These are phyloP conservation scores for Saccharomycopsis sp. DNA, from an alignment of 805 yeast genomes.

Conservation along the genomic window DNA sequence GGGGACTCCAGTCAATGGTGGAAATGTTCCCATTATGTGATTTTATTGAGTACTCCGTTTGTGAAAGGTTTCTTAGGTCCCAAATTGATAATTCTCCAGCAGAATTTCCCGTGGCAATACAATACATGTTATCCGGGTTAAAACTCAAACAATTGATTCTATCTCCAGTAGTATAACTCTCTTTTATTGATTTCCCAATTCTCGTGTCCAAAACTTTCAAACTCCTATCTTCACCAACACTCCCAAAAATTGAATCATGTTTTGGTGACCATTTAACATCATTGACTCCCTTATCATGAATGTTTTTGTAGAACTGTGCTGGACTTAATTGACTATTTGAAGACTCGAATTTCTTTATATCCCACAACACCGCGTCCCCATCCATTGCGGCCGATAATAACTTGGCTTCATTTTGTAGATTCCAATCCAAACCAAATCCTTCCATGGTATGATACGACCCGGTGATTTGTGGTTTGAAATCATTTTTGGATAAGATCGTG, in stretches of 20 bases:
- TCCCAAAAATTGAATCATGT: slow-evolving; percentile 50
- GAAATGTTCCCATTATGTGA: slow-evolving; percentile 49
- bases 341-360: slow-evolving; percentile 36
- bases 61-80: slow-evolving; percentile 47
- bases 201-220: slow-evolving; percentile 48
- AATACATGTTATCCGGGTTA: slow-evolving; percentile 43
- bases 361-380: slow-evolving; percentile 60
- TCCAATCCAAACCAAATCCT: slow-evolving; percentile 72
- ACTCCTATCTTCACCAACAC: slow-evolving; percentile 56
- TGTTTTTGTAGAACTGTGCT: slow-evolving; percentile 18
- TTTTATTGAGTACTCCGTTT: slow-evolving; percentile 23
- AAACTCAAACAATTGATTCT: slow-evolving; percentile 48
- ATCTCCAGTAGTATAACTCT: slow-evolving; percentile 2
- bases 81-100: slow-evolving; percentile 46
- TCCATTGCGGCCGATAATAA: slow-evolving; percentile 52
- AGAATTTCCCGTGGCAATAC: slow-evolving; percentile 60
- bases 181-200: too few species aligned
- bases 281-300: slow-evolving; percentile 47
- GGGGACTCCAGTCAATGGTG: slow-evolving; percentile 65
- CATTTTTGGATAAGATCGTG: slow-evolving; percentile 23
- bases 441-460: slow-evolving; percentile 39
- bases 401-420: slow-evolving; percentile 45
- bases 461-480: slow-evolving; percentile 40
- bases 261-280: slow-evolving; percentile 59
- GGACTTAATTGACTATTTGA: slow-evolving; percentile 16